Conservation (phyloP, 164 flowering plant species). For the Macadamia integrifolia region DNA sequence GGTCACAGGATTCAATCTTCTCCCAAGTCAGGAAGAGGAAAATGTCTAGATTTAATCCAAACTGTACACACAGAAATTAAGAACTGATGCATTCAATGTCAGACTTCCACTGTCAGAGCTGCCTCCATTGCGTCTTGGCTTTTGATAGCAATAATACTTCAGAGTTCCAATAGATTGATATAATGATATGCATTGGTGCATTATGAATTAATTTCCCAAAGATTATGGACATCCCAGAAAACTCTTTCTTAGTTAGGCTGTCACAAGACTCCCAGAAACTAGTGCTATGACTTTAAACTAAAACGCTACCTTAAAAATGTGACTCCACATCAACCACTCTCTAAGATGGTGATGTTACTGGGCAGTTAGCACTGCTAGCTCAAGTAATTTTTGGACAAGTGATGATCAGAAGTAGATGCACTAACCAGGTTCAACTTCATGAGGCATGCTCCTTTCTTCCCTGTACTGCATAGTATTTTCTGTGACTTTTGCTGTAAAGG, state of each 20-base stretch:
- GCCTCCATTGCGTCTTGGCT: background rate
- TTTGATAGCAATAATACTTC: background rate
- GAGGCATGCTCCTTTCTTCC: slow-evolving; percentile 24
- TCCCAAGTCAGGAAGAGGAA: background rate
- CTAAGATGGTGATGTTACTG: background rate
- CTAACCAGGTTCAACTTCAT: slow-evolving; percentile 27
- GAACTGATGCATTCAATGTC: too few species aligned
- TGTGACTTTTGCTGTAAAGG: slow-evolving; percentile 25
- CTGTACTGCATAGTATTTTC: slow-evolving; percentile 29
- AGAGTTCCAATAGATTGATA: too few species aligned
- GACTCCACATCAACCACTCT: background rate
- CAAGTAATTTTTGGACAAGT: background rate
- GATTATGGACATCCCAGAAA: background rate
- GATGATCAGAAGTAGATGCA: background rate
- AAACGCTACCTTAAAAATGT: background rate
- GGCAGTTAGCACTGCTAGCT: background rate
- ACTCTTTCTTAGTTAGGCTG: background rate
- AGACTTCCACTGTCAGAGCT: background rate
- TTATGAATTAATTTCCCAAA: background rate
- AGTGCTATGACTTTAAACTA: background rate
- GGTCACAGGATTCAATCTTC: background rate
- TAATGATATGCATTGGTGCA: background rate
- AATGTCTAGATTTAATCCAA: background rate
- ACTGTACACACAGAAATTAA: too few species aligned
- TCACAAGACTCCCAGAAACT: background rate